Evolutionary conservation across 768 basidiomycete genomes (phyloP), one percentile per base, ranked within the genome.

Genomic region (Termitomyces heimii): DNA sequence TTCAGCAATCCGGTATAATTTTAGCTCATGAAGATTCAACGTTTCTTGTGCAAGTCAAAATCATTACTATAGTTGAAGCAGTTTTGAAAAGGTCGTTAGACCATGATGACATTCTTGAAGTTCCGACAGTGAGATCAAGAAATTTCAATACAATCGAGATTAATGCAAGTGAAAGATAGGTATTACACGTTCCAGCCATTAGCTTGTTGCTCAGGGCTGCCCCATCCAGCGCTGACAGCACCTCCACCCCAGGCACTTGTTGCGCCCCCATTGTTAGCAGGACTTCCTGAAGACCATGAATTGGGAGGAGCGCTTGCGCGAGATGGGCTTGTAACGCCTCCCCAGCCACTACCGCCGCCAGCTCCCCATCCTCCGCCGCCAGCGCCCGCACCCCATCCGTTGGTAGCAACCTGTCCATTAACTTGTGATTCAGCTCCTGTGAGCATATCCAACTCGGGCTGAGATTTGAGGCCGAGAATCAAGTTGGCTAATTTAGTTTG

Each of bases 401-500:
- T 56, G 44, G 66, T 54, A 52, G 50, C 45, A 28, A 53, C 57
- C 37, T 73, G 70, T 2, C 71, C 73, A 52, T 73, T 73, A 20
- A 65, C 28, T 34, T 64, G 65, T 54, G 68, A 71, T 28, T 77
- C 75, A 51, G 73, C 75, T 56, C 71, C 74, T 1, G 75, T 66
- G 16, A 83, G 69, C 56, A 77, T 71, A 57, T 86, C 85, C 37
- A 81, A 67, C 42, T 89, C 84, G 14, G 82, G 77, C 56, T 77
- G 78, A 13, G 77, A 75, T 68, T 92, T 90, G 13, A 92, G 77
- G 10, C 85, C 88, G 45, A 90, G 78, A 52, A 90, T 86, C 54
- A 93, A 77, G 61, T 86, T 89, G 2, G 88, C 91, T 29, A 93
- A 74, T 67, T 93, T 93, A 39, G 82, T 83, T 68, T 91, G 89